Evolutionary conservation across 768 basidiomycete species (phyloP).

Genomic region (Auricularia sp.): DNA sequence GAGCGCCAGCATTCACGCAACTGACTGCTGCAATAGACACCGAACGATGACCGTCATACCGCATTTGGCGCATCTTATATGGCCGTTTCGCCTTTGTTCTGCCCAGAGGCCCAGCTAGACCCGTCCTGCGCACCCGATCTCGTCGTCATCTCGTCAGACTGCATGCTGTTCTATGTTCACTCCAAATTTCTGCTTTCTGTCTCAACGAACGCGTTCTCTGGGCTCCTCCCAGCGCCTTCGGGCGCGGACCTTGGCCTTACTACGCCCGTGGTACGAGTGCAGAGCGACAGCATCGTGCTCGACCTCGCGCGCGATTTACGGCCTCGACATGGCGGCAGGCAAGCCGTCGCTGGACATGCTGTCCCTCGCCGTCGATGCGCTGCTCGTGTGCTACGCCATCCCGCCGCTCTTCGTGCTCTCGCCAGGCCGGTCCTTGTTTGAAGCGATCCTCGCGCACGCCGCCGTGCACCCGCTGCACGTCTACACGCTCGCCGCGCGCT

Average conservation of each 20-base stretch:
- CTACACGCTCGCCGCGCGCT: constrained; percentile 11
- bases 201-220: no score
- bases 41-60: no score
- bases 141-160: no score
- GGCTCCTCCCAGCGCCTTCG: no score
- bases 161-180: no score
- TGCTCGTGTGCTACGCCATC: constrained; percentile 4
- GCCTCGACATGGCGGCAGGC: constrained; percentile 65
- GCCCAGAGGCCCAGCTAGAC: no score
- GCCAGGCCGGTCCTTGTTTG: constrained; percentile 19
- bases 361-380: neutral
- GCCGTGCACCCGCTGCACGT: constrained; percentile 42
- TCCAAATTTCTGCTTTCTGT: no score
- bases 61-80: no score
- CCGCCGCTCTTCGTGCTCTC: neutral
- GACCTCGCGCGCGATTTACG: constrained; percentile 68
- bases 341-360: constrained; percentile 32
- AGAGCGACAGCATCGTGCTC: constrained; percentile 33
- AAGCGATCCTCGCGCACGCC: constrained; percentile 55
- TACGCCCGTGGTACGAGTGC: neutral
- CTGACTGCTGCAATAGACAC: no score
- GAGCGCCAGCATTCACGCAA: no score
- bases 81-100: no score
- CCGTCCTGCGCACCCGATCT: no score
- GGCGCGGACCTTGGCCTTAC: neutral